phyloP scores from a whole-genome alignment of 345 rosid species.

The Eucalyptus pumila region DNA sequence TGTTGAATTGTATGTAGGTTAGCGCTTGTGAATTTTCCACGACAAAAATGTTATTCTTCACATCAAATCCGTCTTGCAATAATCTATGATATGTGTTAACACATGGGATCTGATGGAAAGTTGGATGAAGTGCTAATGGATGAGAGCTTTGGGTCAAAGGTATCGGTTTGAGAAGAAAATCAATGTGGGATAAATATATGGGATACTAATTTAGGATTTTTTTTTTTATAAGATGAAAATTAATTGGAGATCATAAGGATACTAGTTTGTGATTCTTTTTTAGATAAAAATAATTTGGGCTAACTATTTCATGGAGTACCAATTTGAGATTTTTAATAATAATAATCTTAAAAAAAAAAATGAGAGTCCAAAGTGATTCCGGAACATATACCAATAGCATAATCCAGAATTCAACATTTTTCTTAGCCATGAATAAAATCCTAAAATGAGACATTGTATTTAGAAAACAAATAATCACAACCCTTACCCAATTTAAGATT shows the following conservation, averaged over 20 bases:
- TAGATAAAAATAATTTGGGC: not conserved
- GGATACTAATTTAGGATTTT: not conserved
- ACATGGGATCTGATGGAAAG: not conserved
- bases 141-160: not conserved
- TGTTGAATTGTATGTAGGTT: not conserved
- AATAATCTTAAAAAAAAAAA: not conserved
- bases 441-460: not conserved
- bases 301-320: not conserved
- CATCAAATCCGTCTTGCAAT: not conserved
- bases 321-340: not conserved
- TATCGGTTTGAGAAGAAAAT: not conserved
- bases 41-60: not conserved
- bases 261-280: not conserved
- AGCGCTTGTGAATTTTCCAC: not conserved
- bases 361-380: not conserved
- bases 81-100: not conserved
- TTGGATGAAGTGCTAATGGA: not conserved
- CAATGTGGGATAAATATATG: not conserved
- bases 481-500: not conserved
- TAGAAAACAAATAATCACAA: not conserved
- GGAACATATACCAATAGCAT: not conserved
- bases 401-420: not conserved
- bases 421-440: not conserved
- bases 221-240: not conserved
- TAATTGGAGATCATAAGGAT: not conserved